Evolutionary conservation across 805 yeast genomes (phyloP).

Genomic region (Alloascoidea africana): DNA sequence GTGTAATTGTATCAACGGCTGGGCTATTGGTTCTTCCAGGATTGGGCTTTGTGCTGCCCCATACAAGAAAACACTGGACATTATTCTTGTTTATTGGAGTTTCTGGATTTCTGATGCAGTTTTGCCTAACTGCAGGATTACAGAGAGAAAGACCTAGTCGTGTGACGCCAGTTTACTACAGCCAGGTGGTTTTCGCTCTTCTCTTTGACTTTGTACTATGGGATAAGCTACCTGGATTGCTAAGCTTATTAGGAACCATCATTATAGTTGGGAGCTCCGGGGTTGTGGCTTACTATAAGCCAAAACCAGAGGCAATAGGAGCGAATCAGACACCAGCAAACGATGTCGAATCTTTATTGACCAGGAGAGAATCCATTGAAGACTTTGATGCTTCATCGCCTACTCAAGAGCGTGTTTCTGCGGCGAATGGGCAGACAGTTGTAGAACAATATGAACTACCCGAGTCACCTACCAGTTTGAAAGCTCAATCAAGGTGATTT

Average conservation of each 20-base stretch:
- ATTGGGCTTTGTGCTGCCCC: constrained; percentile 44
- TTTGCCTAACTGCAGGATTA: constrained; percentile 63
- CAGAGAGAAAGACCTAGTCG: constrained; percentile 70
- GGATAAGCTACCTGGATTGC: constrained; percentile 54
- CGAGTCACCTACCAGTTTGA: no score
- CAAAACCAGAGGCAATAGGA: not conserved
- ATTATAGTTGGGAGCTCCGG: constrained; percentile 36
- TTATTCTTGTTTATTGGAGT: constrained; percentile 48
- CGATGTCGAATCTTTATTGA: no score
- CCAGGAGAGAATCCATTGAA: no score
- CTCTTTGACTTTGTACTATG: constrained; percentile 61
- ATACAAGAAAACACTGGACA: constrained; percentile 47
- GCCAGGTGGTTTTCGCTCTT: constrained; percentile 66
- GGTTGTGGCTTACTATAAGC: constrained; percentile 1
- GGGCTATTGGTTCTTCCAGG: constrained; percentile 43
- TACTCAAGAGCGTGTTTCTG: no score
- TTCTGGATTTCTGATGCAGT: constrained; percentile 75
- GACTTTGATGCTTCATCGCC: no score
- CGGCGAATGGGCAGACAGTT: no score
- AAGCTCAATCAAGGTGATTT: no score
- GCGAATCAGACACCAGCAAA: no score
- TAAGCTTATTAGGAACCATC: constrained; percentile 55
- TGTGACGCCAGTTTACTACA: constrained; percentile 60
- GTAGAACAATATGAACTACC: no score
- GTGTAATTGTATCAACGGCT: constrained; percentile 36